These are phyloP conservation scores for Dothiorella sarmentorum DNA, from an alignment of 2,329 filamentous ascomycete species.

Conservation along the genomic window DNA sequence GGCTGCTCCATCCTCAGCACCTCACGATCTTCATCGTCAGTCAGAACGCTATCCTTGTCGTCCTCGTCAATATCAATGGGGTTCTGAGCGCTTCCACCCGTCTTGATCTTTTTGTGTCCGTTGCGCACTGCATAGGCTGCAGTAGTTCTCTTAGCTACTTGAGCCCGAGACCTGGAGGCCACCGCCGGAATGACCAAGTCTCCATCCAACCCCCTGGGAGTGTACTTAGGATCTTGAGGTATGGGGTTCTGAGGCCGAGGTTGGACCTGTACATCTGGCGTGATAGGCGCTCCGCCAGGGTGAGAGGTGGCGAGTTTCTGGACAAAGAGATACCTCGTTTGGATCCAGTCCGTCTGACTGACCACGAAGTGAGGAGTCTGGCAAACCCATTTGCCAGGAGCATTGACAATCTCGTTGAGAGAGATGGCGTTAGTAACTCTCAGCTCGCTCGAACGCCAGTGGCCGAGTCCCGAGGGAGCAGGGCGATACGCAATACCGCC, in stretches of 20 bases:
- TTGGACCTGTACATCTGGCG: background rate
- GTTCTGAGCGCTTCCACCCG: background rate
- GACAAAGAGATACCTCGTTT: constrained; percentile 80
- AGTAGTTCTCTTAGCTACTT: background rate
- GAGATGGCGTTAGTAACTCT: constrained; percentile 60
- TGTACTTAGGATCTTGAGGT: background rate
- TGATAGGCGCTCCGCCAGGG: background rate
- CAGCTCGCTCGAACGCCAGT: constrained; percentile 70
- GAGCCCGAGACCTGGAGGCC: background rate
- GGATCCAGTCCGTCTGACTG: constrained; percentile 76
- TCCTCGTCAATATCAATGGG: constrained; percentile 24
- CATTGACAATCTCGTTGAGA: constrained; percentile 82
- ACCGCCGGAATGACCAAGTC: background rate
- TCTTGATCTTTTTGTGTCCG: constrained; percentile 6
- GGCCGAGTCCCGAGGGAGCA: too few relatives aligned
- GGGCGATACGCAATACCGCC: too few relatives aligned
- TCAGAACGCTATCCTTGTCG: constrained; percentile 47
- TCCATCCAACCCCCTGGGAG: background rate
- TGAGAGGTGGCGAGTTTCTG: background rate
- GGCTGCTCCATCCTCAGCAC: constrained; percentile 31
- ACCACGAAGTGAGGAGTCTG: constrained; percentile 66
- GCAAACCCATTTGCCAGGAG: constrained; percentile 58
- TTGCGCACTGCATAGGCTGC: background rate
- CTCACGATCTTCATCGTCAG: constrained; percentile 46
- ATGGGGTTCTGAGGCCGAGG: background rate